Conservation (phyloP, 768 basidiomycete genomes). For the Tylopilus sp. region DNA sequence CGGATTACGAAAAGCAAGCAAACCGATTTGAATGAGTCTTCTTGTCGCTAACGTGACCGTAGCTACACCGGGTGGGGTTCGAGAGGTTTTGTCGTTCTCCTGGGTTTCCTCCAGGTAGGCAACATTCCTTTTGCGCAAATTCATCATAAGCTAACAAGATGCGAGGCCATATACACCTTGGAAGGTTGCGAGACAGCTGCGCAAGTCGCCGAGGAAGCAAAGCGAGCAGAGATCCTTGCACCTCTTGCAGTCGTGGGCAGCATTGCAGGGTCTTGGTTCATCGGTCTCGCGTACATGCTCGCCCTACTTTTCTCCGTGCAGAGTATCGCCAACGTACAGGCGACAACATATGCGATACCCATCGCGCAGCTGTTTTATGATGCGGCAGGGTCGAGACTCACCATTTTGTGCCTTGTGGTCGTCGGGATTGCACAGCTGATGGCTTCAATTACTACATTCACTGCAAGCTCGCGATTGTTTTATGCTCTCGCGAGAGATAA, state of each 20-base stretch:
- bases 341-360: constrained; percentile 52
- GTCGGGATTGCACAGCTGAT: constrained; percentile 49
- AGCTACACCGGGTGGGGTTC: constrained; percentile 57
- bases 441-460: constrained; percentile 56
- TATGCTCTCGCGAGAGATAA: constrained; percentile 56
- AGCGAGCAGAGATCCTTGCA: constrained; percentile 52
- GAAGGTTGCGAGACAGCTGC: constrained; percentile 63
- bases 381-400: constrained; percentile 44
- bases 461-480: constrained; percentile 53
- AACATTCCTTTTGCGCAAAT: not conserved
- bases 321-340: constrained; percentile 46
- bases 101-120: constrained; percentile 43
- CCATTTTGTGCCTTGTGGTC: constrained; percentile 49
- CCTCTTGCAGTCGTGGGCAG: constrained; percentile 55
- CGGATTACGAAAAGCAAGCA: constrained; percentile 50
- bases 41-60: not conserved
- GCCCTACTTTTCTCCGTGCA: constrained; percentile 57
- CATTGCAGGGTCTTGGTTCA: constrained; percentile 54
- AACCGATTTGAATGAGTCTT: not conserved
- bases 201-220: constrained; percentile 60
- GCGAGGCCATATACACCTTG: constrained; percentile 53
- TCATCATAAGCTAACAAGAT: not conserved
- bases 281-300: constrained; percentile 56
- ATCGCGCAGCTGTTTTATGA: constrained; percentile 58
- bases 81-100: constrained; percentile 52